Evolutionary conservation across 805 yeast genomes (phyloP).

Genomic region (Saturnispora sanitii): DNA sequence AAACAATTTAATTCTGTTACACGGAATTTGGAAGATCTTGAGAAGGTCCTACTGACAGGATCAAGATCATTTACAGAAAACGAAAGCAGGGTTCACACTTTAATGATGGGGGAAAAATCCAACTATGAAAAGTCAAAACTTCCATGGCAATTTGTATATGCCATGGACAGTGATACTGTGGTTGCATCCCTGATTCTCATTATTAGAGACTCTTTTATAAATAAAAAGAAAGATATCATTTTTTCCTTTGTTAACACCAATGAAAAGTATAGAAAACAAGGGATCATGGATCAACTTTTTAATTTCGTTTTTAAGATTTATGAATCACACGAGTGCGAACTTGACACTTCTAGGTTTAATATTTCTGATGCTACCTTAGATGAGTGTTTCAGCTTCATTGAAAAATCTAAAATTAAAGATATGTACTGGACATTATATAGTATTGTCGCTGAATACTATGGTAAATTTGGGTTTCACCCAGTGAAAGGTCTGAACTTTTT

Average conservation of each 20-base stretch:
- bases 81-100: background rate
- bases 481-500: background rate
- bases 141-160: background rate
- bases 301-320: background rate
- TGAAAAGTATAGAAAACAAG: conserved; percentile 1
- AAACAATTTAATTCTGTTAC: background rate
- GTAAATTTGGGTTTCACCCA: background rate
- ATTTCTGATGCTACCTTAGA: background rate
- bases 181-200: background rate
- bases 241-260: background rate
- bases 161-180: background rate
- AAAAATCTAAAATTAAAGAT: background rate
- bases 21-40: background rate
- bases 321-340: background rate
- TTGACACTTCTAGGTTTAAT: background rate
- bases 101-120: background rate
- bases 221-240: conserved; percentile 1
- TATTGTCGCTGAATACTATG: conserved; percentile 1
- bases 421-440: conserved; percentile 1
- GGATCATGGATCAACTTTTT: conserved; percentile 1
- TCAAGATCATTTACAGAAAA: background rate
- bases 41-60: background rate
- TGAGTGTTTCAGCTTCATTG: background rate
- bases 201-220: background rate
- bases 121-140: background rate